Base-by-base conservation (phyloP, 768 basidiomycete genomes). In the Psilocybe sp. region DNA sequence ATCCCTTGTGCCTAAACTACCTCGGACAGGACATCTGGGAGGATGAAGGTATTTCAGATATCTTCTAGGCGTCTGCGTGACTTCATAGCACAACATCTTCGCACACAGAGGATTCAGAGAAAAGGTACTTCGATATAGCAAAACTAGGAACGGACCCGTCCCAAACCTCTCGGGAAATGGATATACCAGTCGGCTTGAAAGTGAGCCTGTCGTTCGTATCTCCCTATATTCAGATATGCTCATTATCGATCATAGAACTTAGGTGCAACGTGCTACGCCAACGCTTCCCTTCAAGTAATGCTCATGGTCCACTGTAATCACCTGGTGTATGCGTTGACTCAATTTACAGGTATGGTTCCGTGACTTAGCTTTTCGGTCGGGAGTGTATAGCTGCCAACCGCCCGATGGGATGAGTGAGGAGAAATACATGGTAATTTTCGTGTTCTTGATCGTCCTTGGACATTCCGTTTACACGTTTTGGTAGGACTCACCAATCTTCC, bases 241-340 rank as follows among this genome's bases (percentile, higher is more conserved):
- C 32, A 35, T 39, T 42, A 16, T 31, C 53, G 31, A 31, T 15
- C 14, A 19, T 35, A 94, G 92, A 98, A 98, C 64, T 80, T 98
- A 15, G 96, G 96, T 4, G 95, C 95, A 14, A 98, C 96, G 3
- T 98, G 96, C 64, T 98, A 98, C 58, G 94, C 92, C 52, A 97
- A 97, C 65, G 92, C 92, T 15, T 97, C 89, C 54, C 76, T 98
- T 40, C 95, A 98, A 72, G 92, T 87, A 58, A 35, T 9, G 16
- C 10, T 23, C n/a, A 7, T 16, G 2, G 12, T 34, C 13, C 40
- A 7, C 14, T 43, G 16, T 14, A 10, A 31, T 7, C 23, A 3
- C 7, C 7, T 28, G 23, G 23, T 4, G 7, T 7, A 28, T 28
- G 3, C 23, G 23, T 28, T 28, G 23, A 28, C 16, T 47, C 35